A percentile compares a stretch with the other conserved stretches of the same genome.
Evolutionary conservation across 1,139 yeast species (phyloP).

Genomic region (Sugiyamaella xylanicola): DNA sequence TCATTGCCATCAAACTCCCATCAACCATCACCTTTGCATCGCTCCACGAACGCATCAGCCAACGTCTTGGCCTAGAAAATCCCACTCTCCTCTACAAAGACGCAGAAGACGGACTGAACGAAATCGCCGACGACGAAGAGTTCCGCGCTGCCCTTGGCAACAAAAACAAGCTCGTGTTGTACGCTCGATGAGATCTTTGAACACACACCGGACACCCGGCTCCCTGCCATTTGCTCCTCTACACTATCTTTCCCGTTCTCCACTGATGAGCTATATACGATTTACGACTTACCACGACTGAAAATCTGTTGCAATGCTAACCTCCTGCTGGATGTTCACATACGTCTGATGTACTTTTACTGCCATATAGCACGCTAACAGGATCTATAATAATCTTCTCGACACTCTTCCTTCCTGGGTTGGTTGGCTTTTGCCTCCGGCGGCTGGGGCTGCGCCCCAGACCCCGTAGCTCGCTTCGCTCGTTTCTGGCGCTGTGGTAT

Average conservation of each 20-base stretch:
- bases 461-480: background rate
- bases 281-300: background rate
- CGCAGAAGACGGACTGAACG: constrained; percentile 35
- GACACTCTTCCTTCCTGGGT: no score
- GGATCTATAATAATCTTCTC: background rate
- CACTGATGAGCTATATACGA: background rate
- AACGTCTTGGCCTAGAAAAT: constrained; percentile 53
- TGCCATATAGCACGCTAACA: constrained; percentile 1
- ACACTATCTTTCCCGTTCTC: no score
- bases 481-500: no score
- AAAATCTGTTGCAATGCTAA: background rate
- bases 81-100: constrained; percentile 39
- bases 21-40: constrained; percentile 60
- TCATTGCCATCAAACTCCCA: constrained; percentile 82
- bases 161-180: constrained; percentile 42
- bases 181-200: constrained; percentile 31
- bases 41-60: constrained; percentile 62
- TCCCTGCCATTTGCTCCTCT: background rate
- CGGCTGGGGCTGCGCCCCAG: background rate
- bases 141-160: constrained; percentile 39
- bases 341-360: background rate
- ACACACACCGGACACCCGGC: background rate
- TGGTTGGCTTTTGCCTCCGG: no score
- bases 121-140: constrained; percentile 37
- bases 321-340: background rate